Conservation (phyloP, 441 rosid species). For the Geranium incanum region DNA sequence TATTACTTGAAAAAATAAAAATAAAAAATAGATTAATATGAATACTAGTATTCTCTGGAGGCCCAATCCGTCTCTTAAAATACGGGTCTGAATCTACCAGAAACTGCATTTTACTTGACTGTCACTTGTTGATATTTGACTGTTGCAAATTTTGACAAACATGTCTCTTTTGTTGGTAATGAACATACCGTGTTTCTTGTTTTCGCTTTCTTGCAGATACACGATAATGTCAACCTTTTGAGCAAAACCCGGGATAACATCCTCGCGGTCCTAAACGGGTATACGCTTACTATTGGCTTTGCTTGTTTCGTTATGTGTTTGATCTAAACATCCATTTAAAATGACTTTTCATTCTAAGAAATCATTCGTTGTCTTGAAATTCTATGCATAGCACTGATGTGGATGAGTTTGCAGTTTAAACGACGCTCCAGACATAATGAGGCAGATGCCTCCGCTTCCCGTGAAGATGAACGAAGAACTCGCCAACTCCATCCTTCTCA, state of each 20-base stretch:
- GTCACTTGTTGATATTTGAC: neutral
- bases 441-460: conserved; percentile 87
- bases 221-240: conserved; percentile 56
- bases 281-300: conserved; percentile 23
- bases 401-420: conserved; percentile 43
- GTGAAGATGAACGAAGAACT: conserved; percentile 75
- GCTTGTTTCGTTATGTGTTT: neutral
- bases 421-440: conserved; percentile 79
- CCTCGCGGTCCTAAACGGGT: conserved; percentile 68
- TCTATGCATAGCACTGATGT: neutral
- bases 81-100: no score
- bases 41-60: no score
- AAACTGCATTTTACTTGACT: no score
- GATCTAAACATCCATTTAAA: neutral
- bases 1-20: no score
- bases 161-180: neutral
- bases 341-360: neutral
- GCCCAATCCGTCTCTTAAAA: no score
- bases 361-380: neutral
- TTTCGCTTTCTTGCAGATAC: conserved; percentile 44
- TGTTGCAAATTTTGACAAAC: neutral
- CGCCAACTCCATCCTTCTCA: conserved; percentile 58
- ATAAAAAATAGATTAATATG: no score
- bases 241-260: conserved; percentile 71
- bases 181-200: neutral